phyloP scores from a whole-genome alignment of 1,284 basidiomycete genomes.

The Chondrostereum purpureum region DNA sequence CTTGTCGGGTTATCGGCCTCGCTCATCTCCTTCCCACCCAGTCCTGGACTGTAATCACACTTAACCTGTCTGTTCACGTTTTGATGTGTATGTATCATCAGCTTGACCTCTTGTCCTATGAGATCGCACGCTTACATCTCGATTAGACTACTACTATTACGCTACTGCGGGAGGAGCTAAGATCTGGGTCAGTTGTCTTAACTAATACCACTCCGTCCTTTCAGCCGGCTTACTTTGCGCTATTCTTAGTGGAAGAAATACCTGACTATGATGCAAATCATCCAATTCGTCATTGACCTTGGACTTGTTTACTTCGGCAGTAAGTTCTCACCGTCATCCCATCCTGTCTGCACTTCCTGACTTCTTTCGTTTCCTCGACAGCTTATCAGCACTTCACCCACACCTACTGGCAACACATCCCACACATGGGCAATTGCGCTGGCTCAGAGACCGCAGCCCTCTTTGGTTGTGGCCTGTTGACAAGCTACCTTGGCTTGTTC shows the following conservation, averaged over 20 bases:
- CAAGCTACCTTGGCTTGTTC: conserved; percentile 86
- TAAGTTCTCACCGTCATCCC: too few relatives aligned
- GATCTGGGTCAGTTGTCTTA: conserved; percentile 74
- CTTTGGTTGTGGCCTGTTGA: conserved; percentile 85
- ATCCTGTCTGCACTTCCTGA: too few relatives aligned
- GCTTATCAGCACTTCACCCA: conserved; percentile 81
- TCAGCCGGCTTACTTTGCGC: conserved; percentile 7
- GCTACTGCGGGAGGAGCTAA: conserved; percentile 91
- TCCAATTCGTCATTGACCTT: conserved; percentile 90
- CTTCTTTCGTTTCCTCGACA: conserved; percentile 29
- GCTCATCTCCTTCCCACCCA: conserved; percentile 24
- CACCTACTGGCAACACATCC: conserved; percentile 56
- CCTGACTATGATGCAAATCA: conserved; percentile 92
- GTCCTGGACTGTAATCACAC: conserved; percentile 95
- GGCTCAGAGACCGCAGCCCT: conserved; percentile 85
- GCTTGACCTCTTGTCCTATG: conserved; percentile 1
- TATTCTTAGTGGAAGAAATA: conserved; percentile 87
- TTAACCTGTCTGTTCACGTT: conserved; percentile 95
- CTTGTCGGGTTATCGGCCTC: neutral
- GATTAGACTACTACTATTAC: conserved; percentile 91
- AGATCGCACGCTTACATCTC: conserved; percentile 10
- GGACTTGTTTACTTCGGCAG: conserved; percentile 90
- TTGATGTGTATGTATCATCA: conserved; percentile 84
- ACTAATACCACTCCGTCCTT: conserved; percentile 1
- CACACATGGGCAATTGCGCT: conserved; percentile 75